A percentile compares a stretch with the other conserved stretches of the same genome.
Conservation (phyloP, 257 asterid species). For the Cynanchum wilfordii region DNA sequence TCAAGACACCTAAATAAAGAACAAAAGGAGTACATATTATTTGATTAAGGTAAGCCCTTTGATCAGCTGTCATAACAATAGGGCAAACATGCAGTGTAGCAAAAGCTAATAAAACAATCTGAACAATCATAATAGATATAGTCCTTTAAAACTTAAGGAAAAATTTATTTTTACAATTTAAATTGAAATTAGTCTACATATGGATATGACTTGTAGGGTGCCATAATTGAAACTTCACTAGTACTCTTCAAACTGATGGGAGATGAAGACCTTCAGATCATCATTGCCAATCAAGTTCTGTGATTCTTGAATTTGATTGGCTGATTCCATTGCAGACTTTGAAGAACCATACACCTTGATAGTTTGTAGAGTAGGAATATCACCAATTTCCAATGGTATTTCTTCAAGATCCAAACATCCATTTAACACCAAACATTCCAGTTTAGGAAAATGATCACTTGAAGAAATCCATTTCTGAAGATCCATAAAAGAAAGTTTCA, state of each 20-base stretch:
- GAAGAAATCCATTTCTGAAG: conserved; percentile 7
- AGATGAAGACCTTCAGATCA: background rate
- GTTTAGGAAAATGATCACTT: conserved; percentile 8
- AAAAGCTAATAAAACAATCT: too few species aligned
- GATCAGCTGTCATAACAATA: too few species aligned
- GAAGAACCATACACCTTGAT: conserved; percentile 12
- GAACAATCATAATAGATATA: too few species aligned
- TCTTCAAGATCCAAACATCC: background rate
- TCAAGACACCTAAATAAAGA: too few species aligned
- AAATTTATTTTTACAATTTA: too few species aligned
- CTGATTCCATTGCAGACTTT: conserved; percentile 2
- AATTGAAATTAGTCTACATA: too few species aligned
- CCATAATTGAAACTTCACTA: background rate
- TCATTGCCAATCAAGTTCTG: background rate
- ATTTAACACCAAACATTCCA: background rate
- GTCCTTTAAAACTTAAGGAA: rapidly evolving
- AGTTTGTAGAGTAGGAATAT: background rate
- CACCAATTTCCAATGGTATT: conserved; percentile 6
- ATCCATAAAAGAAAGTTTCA: conserved; percentile 1
- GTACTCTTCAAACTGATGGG: conserved; percentile 1
- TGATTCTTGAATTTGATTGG: conserved; percentile 2
- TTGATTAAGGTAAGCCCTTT: too few species aligned
- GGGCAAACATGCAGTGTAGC: too few species aligned
- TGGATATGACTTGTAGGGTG: too few species aligned
- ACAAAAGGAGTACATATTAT: too few species aligned